phyloP scores from a whole-genome alignment of 2,329 filamentous ascomycete genomes.

The Exophiala lecanii-corni region DNA sequence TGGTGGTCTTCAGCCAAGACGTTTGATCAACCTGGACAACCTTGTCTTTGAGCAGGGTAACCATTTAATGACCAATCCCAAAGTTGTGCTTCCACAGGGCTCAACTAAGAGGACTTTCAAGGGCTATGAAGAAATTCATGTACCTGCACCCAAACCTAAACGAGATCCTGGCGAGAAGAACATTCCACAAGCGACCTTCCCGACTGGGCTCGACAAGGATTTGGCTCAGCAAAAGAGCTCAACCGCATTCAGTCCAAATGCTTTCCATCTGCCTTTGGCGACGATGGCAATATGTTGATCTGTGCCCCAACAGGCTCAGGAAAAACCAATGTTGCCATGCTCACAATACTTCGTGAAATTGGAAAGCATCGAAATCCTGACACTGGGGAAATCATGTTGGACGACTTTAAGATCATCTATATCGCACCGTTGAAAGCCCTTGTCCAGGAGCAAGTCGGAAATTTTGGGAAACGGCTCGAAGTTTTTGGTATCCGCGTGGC shows the following conservation, averaged over 20 bases:
- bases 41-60: conserved; percentile 97
- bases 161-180: conserved; percentile 73
- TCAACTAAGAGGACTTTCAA: conserved; percentile 95
- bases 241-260: conserved; percentile 96
- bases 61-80: conserved; percentile 98
- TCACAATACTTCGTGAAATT: conserved; percentile 91
- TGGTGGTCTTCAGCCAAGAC: conserved; percentile 79
- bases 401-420: conserved; percentile 97
- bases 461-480: conserved; percentile 87
- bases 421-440: conserved; percentile 94
- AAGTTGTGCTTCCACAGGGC: conserved; percentile 86
- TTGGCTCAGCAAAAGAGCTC: conserved; percentile 77
- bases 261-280: conserved; percentile 82
- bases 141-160: conserved; percentile 85
- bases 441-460: conserved; percentile 96
- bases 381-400: conserved; percentile 90
- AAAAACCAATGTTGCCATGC: conserved; percentile 98
- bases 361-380: conserved; percentile 86
- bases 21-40: conserved; percentile 89
- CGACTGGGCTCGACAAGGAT: conserved; percentile 84
- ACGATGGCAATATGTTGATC: conserved; percentile 96
- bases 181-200: conserved; percentile 85
- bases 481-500: conserved; percentile 87
- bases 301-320: conserved; percentile 96
- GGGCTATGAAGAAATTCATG: conserved; percentile 97